Conservation (phyloP, 768 basidiomycete genomes). For the Naganishia onofrii region DNA sequence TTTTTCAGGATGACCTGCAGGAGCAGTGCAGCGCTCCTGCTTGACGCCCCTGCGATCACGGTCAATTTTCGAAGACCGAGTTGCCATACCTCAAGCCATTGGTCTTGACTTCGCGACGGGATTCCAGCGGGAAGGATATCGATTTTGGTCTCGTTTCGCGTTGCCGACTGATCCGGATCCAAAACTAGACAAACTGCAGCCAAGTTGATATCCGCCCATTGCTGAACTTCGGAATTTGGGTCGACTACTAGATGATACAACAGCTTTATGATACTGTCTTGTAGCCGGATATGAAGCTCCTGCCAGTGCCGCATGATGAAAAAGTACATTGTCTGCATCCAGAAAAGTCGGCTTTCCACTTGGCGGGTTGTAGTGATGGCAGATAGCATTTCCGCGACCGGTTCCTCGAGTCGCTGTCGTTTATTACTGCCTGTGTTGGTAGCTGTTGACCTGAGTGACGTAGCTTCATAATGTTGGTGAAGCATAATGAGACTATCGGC, state of each 20-base stretch:
- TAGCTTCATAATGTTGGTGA: slow-evolving; percentile 35
- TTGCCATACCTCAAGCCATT: slow-evolving; percentile 82
- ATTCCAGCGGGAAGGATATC: not conserved
- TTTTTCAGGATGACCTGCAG: slow-evolving; percentile 60
- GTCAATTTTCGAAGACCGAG: slow-evolving; percentile 73
- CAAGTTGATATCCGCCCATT: slow-evolving; percentile 79
- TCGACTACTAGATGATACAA: slow-evolving; percentile 64
- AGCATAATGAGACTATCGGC: slow-evolving; percentile 75
- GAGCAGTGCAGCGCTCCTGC: slow-evolving; percentile 74
- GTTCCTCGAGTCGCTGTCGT: slow-evolving; percentile 57
- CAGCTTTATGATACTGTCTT: slow-evolving; percentile 59
- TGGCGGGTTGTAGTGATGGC: slow-evolving; percentile 52
- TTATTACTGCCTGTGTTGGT: slow-evolving; percentile 51
- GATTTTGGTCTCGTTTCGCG: no score
- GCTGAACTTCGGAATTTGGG: slow-evolving; percentile 67
- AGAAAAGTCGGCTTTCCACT: slow-evolving; percentile 52
- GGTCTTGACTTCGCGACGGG: slow-evolving; percentile 33
- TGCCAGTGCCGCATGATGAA: slow-evolving; percentile 76
- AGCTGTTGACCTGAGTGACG: slow-evolving; percentile 5
- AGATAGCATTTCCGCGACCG: slow-evolving; percentile 61
- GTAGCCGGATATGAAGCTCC: slow-evolving; percentile 62
- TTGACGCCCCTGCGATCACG: slow-evolving; percentile 60
- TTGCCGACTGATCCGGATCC: not conserved
- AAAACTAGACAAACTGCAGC: slow-evolving; percentile 58
- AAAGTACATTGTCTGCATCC: slow-evolving; percentile 76